These are phyloP conservation scores for Phascolomyces articulosus DNA, from an alignment of 371 early-diverging fungal species.

Conservation along the genomic window DNA sequence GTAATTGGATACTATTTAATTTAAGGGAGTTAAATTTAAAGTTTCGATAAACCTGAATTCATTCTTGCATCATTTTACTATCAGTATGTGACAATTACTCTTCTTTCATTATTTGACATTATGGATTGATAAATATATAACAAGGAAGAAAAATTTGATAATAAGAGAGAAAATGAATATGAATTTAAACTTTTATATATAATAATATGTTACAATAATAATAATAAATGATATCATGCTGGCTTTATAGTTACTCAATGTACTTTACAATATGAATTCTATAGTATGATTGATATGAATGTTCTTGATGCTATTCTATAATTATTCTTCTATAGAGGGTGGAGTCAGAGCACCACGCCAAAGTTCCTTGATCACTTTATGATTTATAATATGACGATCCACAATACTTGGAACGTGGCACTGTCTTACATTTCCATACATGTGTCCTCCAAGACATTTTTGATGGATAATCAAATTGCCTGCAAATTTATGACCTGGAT, in stretches of 20 bases:
- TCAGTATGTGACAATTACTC: no score
- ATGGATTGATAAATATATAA: no score
- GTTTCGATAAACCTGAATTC: no score
- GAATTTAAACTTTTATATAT: no score
- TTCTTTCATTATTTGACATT: no score
- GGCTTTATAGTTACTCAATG: not conserved
- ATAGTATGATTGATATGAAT: not conserved
- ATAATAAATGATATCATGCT: not conserved
- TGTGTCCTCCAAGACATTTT: constrained; percentile 46
- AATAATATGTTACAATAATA: no score
- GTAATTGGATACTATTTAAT: no score
- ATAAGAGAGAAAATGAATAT: no score
- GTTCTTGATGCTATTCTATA: not conserved
- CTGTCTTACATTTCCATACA: constrained; percentile 54
- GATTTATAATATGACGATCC: constrained; percentile 47
- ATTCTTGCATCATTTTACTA: no score
- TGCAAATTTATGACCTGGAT: constrained; percentile 57
- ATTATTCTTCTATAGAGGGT: constrained; percentile 7
- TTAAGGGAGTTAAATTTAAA: no score
- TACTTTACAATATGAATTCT: not conserved
- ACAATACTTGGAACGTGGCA: constrained; percentile 47
- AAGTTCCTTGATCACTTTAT: constrained; percentile 43
- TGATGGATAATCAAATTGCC: constrained; percentile 55
- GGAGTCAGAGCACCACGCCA: constrained; percentile 52
- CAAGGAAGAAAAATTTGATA: no score